Conservation (phyloP, 2,329 filamentous ascomycete species). For the Colletotrichum karsti region DNA sequence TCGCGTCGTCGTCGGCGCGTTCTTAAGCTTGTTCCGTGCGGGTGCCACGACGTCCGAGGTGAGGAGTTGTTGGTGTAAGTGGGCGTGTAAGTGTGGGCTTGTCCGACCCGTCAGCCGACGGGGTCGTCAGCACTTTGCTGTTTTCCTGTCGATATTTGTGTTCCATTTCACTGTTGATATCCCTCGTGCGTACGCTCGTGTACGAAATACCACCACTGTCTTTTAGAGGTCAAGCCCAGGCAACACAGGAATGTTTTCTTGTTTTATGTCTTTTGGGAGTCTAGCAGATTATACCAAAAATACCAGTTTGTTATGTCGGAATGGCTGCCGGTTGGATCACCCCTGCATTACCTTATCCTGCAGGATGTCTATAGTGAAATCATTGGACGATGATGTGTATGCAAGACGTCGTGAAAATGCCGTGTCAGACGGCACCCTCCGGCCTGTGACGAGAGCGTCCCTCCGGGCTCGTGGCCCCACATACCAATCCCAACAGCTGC, state of each 20-base stretch:
- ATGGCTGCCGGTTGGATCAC: background rate
- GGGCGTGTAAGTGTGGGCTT: background rate
- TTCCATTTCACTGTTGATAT: conserved; percentile 24
- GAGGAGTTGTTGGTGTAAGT: background rate
- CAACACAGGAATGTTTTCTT: background rate
- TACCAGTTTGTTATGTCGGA: background rate
- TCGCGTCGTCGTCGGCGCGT: background rate
- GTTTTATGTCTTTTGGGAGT: background rate
- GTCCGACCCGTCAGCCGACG: background rate
- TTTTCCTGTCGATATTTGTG: background rate
- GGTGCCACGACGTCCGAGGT: background rate
- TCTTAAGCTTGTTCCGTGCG: background rate
- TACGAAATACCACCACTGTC: conserved; percentile 12
- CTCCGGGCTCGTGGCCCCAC: background rate
- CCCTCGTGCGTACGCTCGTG: conserved; percentile 12
- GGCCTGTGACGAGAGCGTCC: background rate
- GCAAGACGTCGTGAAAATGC: background rate
- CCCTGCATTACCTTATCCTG: too few relatives aligned
- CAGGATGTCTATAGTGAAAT: background rate
- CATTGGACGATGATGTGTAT: background rate
- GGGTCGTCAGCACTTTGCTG: background rate
- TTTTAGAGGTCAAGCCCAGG: background rate
- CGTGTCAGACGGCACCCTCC: conserved; percentile 1
- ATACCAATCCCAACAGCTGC: background rate
- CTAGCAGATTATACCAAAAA: background rate